phyloP scores from a whole-genome alignment of 352 stramenopile genomes.

The Lagenidium sp. region DNA sequence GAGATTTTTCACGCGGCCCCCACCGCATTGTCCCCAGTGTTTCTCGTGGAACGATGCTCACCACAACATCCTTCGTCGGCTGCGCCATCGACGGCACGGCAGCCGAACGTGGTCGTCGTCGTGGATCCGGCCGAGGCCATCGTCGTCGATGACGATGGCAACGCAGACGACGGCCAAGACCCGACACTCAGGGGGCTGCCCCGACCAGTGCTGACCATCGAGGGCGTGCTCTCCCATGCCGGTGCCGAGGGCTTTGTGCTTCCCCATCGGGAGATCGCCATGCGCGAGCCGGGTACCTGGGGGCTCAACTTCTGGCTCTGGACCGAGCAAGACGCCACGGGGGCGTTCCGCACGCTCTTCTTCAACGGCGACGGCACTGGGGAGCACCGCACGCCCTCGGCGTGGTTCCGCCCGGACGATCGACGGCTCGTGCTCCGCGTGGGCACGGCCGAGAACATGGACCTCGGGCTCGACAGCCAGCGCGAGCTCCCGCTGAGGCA shows the following conservation, averaged over 20 bases:
- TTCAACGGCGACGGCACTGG: constrained; percentile 68
- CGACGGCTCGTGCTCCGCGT: constrained; percentile 54
- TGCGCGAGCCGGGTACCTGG: constrained; percentile 39
- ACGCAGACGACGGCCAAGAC: not conserved
- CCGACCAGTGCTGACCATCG: constrained; percentile 21
- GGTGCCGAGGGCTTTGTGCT: constrained; percentile 37
- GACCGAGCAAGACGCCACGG: constrained; percentile 39
- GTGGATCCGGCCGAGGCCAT: not conserved
- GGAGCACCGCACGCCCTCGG: constrained; percentile 68
- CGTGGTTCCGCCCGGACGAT: constrained; percentile 70
- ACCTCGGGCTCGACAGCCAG: constrained; percentile 48
- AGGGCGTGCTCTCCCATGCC: constrained; percentile 40
- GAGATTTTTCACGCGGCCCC: not conserved
- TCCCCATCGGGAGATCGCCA: constrained; percentile 23
- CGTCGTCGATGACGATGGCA: not conserved
- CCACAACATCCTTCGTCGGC: too few species aligned
- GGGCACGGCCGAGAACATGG: constrained; percentile 38
- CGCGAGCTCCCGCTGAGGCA: constrained; percentile 29
- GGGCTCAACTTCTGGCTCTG: constrained; percentile 65
- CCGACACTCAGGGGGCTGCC: constrained; percentile 1
- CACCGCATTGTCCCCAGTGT: constrained; percentile 5
- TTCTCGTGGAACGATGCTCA: constrained; percentile 9
- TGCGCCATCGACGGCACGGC: too few species aligned
- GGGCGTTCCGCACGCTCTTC: constrained; percentile 55
- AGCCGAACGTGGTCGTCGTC: too few species aligned